These are phyloP conservation scores for Lasiodiplodia hormozganensis DNA, from an alignment of 2,329 filamentous ascomycete species.

Conservation along the genomic window DNA sequence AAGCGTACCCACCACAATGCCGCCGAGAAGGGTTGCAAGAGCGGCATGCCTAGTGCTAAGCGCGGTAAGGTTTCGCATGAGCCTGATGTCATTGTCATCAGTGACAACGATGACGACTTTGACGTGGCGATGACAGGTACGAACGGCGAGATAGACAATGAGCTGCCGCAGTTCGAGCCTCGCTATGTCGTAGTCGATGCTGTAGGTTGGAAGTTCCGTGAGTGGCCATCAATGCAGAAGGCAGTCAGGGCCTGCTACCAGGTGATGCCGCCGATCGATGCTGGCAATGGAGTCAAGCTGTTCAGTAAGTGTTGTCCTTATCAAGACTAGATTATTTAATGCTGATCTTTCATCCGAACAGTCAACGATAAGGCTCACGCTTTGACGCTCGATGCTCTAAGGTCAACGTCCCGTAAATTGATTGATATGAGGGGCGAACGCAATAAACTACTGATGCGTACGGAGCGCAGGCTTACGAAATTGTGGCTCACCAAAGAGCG, in stretches of 20 bases:
- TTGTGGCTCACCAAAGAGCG: neutral
- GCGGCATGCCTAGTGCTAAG: neutral
- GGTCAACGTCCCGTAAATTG: neutral
- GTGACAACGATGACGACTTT: neutral
- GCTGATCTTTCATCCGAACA: neutral
- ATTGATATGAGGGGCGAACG: neutral
- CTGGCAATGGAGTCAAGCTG: slow-evolving; percentile 30
- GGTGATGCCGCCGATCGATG: slow-evolving; percentile 28
- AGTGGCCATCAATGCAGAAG: neutral
- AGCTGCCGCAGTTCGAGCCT: neutral
- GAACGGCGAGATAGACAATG: neutral
- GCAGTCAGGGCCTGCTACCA: neutral
- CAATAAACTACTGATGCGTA: neutral
- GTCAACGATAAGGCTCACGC: slow-evolving; percentile 17
- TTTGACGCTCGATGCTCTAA: neutral
- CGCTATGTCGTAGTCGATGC: slow-evolving; percentile 21
- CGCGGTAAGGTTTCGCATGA: neutral
- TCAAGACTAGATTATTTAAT: neutral
- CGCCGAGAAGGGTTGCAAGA: neutral
- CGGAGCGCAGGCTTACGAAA: neutral
- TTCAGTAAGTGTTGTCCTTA: slow-evolving; percentile 23
- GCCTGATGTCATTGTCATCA: neutral
- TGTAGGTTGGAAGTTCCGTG: slow-evolving; percentile 17
- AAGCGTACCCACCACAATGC: neutral
- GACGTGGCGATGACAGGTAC: neutral